Percentiles rank a stretch among this genome's conserved stretches.
Conservation (phyloP, 2,329 filamentous ascomycete species). For the Beauveria sp. region DNA sequence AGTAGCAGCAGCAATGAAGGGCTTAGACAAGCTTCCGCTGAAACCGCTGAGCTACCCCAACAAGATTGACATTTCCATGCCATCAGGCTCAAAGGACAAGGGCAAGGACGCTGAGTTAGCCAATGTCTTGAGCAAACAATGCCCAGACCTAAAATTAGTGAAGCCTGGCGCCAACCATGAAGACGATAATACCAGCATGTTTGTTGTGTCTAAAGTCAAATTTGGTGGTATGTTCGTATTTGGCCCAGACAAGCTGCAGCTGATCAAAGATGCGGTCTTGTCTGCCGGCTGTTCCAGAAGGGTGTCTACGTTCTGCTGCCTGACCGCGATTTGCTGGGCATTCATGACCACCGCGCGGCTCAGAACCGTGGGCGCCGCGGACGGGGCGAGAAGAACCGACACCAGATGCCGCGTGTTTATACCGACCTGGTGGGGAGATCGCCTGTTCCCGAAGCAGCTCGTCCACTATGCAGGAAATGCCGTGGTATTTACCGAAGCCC, state of each 20-base stretch:
- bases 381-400: conserved; percentile 4
- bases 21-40: neutral
- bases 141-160: conserved; percentile 32
- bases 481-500: conserved; percentile 30
- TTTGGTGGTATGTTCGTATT: conserved; percentile 37
- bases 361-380: neutral
- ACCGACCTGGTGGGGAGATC: conserved; percentile 34
- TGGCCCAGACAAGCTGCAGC: conserved; percentile 22
- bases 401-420: conserved; percentile 26
- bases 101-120: neutral
- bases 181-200: conserved; percentile 19
- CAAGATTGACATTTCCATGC: neutral
- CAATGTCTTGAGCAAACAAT: conserved; percentile 21
- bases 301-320: conserved; percentile 30
- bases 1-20: conserved; percentile 21
- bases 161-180: conserved; percentile 28
- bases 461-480: conserved; percentile 34
- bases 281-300: conserved; percentile 4
- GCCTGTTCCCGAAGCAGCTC: conserved; percentile 24
- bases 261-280: conserved; percentile 21
- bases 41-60: conserved; percentile 17
- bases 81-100: neutral
- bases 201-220: conserved; percentile 24
- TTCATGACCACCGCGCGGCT: conserved; percentile 29
- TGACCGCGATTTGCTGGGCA: conserved; percentile 33